phyloP scores from a whole-genome alignment of 495 filamentous ascomycete species.

The Talaromyces proteolyticus region DNA sequence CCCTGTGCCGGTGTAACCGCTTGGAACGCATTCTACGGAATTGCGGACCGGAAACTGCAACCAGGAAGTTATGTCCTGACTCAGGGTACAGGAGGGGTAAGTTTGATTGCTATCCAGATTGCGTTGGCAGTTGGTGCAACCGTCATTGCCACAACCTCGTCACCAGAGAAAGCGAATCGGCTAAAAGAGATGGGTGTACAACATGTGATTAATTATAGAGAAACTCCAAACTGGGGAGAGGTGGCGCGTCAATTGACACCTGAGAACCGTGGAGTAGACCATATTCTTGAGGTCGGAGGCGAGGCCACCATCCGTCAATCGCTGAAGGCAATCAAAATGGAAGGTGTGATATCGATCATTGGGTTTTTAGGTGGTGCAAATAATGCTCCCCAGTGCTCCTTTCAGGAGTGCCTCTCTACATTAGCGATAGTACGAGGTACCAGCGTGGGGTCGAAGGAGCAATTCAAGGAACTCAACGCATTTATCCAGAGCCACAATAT shows the following conservation, averaged over 20 bases:
- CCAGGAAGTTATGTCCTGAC: conserved; percentile 54
- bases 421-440: conserved; percentile 42
- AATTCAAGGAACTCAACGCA: conserved; percentile 70
- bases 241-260: conserved; percentile 54
- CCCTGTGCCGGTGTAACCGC: conserved; percentile 61
- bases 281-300: conserved; percentile 60
- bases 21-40: conserved; percentile 68
- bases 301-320: conserved; percentile 47
- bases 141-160: conserved; percentile 68
- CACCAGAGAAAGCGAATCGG: conserved; percentile 49
- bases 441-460: conserved; percentile 69
- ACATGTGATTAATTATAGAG: conserved; percentile 56
- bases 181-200: conserved; percentile 47
- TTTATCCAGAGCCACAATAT: conserved; percentile 62
- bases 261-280: conserved; percentile 49
- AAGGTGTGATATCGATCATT: conserved; percentile 54
- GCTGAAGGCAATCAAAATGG: conserved; percentile 50
- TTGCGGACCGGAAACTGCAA: conserved; percentile 13
- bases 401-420: background rate
- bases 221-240: conserved; percentile 56
- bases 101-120: conserved; percentile 64
- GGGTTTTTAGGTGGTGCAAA: conserved; percentile 21
- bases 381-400: background rate
- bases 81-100: conserved; percentile 70
- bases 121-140: conserved; percentile 64